Percentiles rank a stretch among this genome's conserved stretches.
Evolutionary conservation across 2,329 filamentous ascomycete species (phyloP).

Genomic region (Dissoconium aciculare): DNA sequence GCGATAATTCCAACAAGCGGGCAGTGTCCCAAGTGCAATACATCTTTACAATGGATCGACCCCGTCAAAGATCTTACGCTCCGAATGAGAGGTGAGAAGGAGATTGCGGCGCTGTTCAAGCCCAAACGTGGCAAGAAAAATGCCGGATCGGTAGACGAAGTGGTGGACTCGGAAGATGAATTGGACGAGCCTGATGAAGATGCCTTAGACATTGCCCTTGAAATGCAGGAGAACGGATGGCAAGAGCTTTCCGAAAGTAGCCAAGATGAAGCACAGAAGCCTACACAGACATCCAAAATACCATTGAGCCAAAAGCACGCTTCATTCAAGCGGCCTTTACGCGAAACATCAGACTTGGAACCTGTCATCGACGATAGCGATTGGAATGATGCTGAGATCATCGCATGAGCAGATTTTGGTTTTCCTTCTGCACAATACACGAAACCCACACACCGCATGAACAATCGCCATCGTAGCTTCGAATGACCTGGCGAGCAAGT

Average conservation of each 20-base stretch:
- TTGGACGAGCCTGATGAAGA: slow-evolving; percentile 13
- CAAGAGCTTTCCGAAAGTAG: slow-evolving; percentile 21
- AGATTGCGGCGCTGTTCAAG: slow-evolving; percentile 54
- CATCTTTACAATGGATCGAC: slow-evolving; percentile 51
- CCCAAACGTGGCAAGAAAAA: slow-evolving; percentile 11
- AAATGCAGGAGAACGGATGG: slow-evolving; percentile 15
- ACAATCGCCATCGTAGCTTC: too few species aligned
- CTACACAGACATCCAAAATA: slow-evolving; percentile 11
- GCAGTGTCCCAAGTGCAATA: slow-evolving; percentile 54
- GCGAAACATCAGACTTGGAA: slow-evolving; percentile 8
- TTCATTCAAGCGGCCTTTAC: slow-evolving; percentile 18
- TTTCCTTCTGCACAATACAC: too few species aligned
- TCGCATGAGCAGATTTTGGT: slow-evolving; percentile 14
- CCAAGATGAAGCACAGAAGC: slow-evolving; percentile 15
- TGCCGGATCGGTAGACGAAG: slow-evolving; percentile 8
- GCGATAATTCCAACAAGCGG: slow-evolving; percentile 43
- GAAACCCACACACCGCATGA: too few species aligned
- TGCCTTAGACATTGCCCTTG: slow-evolving; percentile 5
- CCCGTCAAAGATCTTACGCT: slow-evolving; percentile 74
- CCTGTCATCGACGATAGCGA: slow-evolving; percentile 42
- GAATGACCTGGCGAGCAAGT: too few species aligned
- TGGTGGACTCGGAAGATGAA: slow-evolving; percentile 8
- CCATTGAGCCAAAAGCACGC: slow-evolving; percentile 2
- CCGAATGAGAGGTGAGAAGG: slow-evolving; percentile 53
- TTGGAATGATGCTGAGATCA: slow-evolving; percentile 33